Conservation (phyloP, 257 asterid genomes). For the Solanum clarkiae region DNA sequence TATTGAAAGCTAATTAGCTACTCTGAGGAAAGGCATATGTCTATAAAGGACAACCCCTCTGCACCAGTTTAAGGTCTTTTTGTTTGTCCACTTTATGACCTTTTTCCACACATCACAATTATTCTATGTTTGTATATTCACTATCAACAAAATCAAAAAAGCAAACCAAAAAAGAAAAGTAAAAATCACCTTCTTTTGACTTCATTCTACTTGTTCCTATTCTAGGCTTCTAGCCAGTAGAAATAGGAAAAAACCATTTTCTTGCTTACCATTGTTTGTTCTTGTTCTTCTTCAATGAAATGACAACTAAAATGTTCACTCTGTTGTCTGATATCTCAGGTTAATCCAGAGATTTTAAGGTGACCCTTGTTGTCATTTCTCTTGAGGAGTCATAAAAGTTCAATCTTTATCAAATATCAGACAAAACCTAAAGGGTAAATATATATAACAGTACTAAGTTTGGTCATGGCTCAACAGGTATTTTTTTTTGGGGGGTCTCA, state of each 20-base stretch:
- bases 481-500: background rate
- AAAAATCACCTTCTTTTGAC: slow-evolving; percentile 3
- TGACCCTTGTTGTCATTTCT: background rate
- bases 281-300: background rate
- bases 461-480: slow-evolving; percentile 16
- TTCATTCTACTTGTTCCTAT: background rate
- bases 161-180: background rate
- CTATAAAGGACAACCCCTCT: background rate
- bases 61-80: background rate
- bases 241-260: background rate
- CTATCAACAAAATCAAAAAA: slow-evolving; percentile 2
- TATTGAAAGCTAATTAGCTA: background rate
- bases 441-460: background rate
- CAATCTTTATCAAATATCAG: background rate
- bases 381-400: background rate
- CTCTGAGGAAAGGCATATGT: background rate
- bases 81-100: slow-evolving; percentile 2
- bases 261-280: background rate
- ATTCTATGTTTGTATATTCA: slow-evolving; percentile 2
- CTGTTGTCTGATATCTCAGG: background rate
- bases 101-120: background rate
- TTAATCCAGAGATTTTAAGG: background rate
- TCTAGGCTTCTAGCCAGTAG: background rate
- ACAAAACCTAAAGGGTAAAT: background rate
- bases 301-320: background rate